Evolutionary conservation across 495 filamentous ascomycete genomes (phyloP).

Genomic region (Aspergillus panamensis): DNA sequence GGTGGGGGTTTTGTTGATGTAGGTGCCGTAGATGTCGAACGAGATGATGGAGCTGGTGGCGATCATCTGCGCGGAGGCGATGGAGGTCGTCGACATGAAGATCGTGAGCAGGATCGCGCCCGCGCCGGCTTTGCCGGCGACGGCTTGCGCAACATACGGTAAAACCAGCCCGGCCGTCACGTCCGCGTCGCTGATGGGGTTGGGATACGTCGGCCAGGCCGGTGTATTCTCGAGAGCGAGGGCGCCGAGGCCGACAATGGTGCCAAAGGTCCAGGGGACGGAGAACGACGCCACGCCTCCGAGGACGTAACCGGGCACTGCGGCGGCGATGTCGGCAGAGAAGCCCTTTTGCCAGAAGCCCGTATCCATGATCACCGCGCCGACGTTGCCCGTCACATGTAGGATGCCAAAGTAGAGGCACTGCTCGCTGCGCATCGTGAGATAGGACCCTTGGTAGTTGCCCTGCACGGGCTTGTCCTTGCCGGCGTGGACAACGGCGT

Average conservation of each 20-base stretch:
- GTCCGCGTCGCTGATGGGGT: slow-evolving; percentile 22
- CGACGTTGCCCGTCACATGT: slow-evolving; percentile 30
- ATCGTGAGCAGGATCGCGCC: slow-evolving; percentile 26
- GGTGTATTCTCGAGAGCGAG: slow-evolving; percentile 10
- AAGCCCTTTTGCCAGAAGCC: slow-evolving; percentile 7
- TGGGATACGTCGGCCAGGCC: slow-evolving; percentile 28
- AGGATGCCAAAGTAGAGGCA: slow-evolving; percentile 7
- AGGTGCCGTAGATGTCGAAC: slow-evolving; percentile 37
- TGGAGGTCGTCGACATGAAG: slow-evolving; percentile 35
- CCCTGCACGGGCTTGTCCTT: slow-evolving; percentile 29
- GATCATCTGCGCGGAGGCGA: slow-evolving; percentile 28
- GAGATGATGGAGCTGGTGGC: slow-evolving; percentile 31
- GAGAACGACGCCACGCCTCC: background rate
- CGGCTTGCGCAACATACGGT: slow-evolving; percentile 27
- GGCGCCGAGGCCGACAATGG: background rate
- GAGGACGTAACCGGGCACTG: background rate
- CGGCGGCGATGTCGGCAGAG: slow-evolving; percentile 1
- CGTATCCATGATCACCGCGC: slow-evolving; percentile 21
- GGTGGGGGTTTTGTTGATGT: slow-evolving; percentile 28
- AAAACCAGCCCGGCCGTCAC: slow-evolving; percentile 25
- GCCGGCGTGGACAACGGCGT: slow-evolving; percentile 34
- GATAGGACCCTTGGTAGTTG: slow-evolving; percentile 39
- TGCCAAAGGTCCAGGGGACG: background rate
- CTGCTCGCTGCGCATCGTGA: slow-evolving; percentile 5
- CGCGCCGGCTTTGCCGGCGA: slow-evolving; percentile 32